Conservation (phyloP, 176 grass and related monocot species). For the Zoysia pacifica region DNA sequence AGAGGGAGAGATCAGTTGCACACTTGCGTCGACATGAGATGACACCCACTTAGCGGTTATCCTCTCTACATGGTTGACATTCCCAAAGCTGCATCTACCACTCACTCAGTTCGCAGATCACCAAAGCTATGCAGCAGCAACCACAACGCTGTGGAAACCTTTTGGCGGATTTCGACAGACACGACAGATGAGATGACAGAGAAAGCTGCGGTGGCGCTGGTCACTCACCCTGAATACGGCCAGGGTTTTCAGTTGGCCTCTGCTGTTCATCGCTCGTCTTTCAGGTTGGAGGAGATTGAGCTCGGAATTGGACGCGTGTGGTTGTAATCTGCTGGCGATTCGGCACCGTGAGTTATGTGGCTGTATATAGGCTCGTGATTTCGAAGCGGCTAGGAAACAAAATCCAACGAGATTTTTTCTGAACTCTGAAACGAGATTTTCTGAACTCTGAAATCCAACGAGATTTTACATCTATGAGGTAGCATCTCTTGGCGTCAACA, state of each 20-base stretch:
- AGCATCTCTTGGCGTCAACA: conserved; percentile 4
- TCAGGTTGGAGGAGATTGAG: neutral
- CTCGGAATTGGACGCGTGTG: neutral
- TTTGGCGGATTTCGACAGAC: conserved; percentile 4
- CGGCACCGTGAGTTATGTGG: no score
- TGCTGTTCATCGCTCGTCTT: neutral
- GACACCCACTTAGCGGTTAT: neutral
- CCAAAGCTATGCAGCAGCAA: neutral
- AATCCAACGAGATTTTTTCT: neutral
- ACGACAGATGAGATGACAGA: neutral
- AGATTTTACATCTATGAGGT: neutral
- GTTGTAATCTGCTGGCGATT: neutral
- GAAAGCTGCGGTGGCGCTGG: neutral
- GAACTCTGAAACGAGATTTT: neutral
- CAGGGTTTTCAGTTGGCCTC: neutral
- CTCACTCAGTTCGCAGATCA: neutral
- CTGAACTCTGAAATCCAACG: neutral
- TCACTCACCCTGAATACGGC: neutral
- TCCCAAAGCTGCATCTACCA: neutral
- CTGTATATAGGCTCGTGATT: neutral
- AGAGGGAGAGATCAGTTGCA: neutral
- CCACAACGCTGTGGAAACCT: neutral
- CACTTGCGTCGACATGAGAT: neutral
- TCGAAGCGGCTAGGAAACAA: neutral
- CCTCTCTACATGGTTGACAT: conserved; percentile 21